A percentile compares a stretch with the other conserved stretches of the same genome.
These are phyloP conservation scores for Babesia divergens DNA, from an alignment of 169 alveolate genomes.

Conservation along the genomic window DNA sequence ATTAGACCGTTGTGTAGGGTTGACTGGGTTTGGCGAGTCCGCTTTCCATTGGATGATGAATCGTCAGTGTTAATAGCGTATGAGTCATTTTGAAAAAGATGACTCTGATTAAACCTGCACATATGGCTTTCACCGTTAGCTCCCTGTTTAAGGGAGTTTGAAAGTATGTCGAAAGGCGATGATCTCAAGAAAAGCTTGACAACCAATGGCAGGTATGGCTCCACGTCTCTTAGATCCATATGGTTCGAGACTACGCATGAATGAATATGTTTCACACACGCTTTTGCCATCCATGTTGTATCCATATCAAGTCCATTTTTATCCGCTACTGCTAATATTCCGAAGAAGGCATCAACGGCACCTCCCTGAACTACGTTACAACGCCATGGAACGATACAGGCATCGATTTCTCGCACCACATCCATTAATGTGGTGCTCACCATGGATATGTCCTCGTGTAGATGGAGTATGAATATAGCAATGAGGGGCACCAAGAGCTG, in stretches of 20 bases:
- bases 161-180: background rate
- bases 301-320: slow-evolving; percentile 3
- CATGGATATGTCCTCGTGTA: background rate
- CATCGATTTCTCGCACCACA: background rate
- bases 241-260: background rate
- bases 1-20: no score
- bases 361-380: slow-evolving; percentile 21
- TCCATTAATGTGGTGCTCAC: background rate
- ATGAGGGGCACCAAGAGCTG: background rate
- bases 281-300: background rate
- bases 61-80: background rate
- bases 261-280: background rate
- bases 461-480: background rate
- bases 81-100: background rate
- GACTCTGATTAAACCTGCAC: background rate
- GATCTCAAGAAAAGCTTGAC: background rate
- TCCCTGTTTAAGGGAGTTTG: background rate
- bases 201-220: background rate
- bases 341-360: slow-evolving; percentile 42
- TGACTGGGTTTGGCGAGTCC: no score
- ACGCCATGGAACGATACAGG: background rate
- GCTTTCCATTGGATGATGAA: background rate
- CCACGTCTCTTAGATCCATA: background rate
- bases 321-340: slow-evolving; percentile 3
- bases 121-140: background rate